These are phyloP conservation scores for Solanum gracilifrons DNA, from an alignment of 257 asterid species.

Conservation along the genomic window DNA sequence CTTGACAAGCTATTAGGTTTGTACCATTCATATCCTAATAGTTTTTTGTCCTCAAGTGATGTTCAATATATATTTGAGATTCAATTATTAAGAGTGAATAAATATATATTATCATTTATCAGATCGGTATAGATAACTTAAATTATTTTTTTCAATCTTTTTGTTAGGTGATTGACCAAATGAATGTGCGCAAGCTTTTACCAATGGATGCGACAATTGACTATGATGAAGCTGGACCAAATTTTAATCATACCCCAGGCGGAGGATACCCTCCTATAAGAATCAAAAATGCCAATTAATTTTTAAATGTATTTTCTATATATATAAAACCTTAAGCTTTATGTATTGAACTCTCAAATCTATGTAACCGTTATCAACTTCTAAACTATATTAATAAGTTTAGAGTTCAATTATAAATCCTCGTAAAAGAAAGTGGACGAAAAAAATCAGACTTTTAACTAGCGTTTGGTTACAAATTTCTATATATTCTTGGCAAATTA, in stretches of 20 bases:
- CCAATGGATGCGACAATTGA: neutral
- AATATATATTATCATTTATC: neutral
- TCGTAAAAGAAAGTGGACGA: no score
- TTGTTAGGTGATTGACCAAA: neutral
- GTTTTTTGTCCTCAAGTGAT: neutral
- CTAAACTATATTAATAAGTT: no score
- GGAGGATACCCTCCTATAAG: slow-evolving; percentile 2
- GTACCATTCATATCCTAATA: neutral
- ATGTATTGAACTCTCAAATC: no score
- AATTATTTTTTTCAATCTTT: neutral
- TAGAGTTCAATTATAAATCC: no score
- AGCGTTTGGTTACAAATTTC: no score
- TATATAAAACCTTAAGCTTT: no score
- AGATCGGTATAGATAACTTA: neutral
- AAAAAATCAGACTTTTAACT: no score
- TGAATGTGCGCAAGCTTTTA: neutral
- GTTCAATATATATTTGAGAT: no score
- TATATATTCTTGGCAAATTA: no score
- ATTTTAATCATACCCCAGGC: slow-evolving; percentile 8
- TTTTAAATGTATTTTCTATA: neutral
- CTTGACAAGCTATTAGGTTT: neutral
- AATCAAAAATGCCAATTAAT: neutral
- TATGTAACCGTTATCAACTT: no score
- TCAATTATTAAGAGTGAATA: no score
- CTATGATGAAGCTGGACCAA: slow-evolving; percentile 12